A percentile compares a stretch with the other conserved stretches of the same genome.
phyloP scores from a whole-genome alignment of 345 rosid genomes.

The Cardiospermum halicacabum region DNA sequence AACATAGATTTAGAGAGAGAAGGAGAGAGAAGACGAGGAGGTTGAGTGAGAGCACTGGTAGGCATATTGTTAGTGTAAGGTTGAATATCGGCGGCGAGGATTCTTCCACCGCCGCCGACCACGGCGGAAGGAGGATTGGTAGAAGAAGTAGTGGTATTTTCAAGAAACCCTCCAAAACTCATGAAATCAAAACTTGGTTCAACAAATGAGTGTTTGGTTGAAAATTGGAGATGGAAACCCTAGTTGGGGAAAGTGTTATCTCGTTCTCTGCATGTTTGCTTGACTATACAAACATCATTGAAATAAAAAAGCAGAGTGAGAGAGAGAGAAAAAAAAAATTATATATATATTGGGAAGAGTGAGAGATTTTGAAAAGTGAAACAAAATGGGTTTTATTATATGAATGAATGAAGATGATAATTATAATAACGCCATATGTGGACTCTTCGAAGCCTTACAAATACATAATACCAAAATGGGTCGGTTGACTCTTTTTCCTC shows the following conservation, averaged over 20 bases:
- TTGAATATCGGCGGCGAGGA: slow-evolving; percentile 37
- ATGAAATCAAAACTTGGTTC: too few relatives aligned
- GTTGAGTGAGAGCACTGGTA: slow-evolving; percentile 50
- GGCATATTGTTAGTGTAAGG: slow-evolving; percentile 47
- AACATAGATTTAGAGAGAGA: slow-evolving; percentile 54
- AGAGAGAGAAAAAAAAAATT: neutral
- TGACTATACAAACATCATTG: neutral
- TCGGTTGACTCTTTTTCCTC: slow-evolving; percentile 58
- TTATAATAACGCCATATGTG: slow-evolving; percentile 56
- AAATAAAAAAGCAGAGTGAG: neutral
- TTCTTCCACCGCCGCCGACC: slow-evolving; percentile 43
- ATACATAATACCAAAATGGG: slow-evolving; percentile 41
- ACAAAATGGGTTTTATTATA: neutral
- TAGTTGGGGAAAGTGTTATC: slow-evolving; percentile 20
- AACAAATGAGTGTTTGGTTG: too few relatives aligned
- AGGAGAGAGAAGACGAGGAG: slow-evolving; percentile 47
- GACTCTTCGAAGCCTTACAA: slow-evolving; percentile 79
- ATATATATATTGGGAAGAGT: too few relatives aligned
- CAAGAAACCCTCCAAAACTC: slow-evolving; percentile 82
- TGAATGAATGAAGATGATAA: slow-evolving; percentile 34
- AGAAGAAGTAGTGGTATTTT: too few relatives aligned
- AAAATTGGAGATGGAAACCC: slow-evolving; percentile 25
- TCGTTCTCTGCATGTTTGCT: slow-evolving; percentile 31
- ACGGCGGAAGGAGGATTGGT: too few relatives aligned
- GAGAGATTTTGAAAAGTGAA: neutral